Base-by-base conservation (phyloP, 2,329 filamentous ascomycete species). In the Cadophora gregata region DNA sequence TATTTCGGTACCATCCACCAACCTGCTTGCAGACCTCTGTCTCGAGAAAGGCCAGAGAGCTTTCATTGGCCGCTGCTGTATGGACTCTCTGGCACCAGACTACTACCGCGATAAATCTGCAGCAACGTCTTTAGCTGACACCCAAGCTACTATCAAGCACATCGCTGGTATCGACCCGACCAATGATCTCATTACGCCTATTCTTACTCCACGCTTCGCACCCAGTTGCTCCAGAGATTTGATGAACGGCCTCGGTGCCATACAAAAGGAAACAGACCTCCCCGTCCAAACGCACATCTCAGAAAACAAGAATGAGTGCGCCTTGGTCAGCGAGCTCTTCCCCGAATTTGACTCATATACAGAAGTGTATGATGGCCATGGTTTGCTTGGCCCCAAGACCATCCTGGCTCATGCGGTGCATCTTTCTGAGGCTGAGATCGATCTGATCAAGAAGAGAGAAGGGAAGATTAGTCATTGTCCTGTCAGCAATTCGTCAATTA, bases 31-130 rank as follows among this genome's bases (percentile, higher is more conserved):
- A 0, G 88, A 93, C 70, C 86, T 97, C 21, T 97, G 95, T 75
- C 83, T 92, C n/a, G 77, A 81, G 0, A 81, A 87, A 29, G 96
- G 96, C 53, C 96, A 99, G 80, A 85, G 96, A 62, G 96, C 96
- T 7, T 92, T 98, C 71, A 87, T 99, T 48, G 96, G 96, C 36
- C 86, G 96, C 48, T 92, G 96, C n/a, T 97, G 94, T 82, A 98
- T 99, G 96, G 93, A 98, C 78, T 85, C 85, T 33, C 79, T 91
- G 4, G 90, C 88, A 45, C 94, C 94, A 0, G 84, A 86, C 1
- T 92, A 90, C 81, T 98, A 98, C 80, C 85, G 88, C 25, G 96
- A 99, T 77, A 85, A 86, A 65, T 88, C 85, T 19, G 79, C 88
- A 0, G 85, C 85, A 1, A 81, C 83, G 27, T 84, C 88, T 0